phyloP scores from a whole-genome alignment of 2,329 filamentous ascomycete species.

The Tolypocladium ovalisporum region DNA sequence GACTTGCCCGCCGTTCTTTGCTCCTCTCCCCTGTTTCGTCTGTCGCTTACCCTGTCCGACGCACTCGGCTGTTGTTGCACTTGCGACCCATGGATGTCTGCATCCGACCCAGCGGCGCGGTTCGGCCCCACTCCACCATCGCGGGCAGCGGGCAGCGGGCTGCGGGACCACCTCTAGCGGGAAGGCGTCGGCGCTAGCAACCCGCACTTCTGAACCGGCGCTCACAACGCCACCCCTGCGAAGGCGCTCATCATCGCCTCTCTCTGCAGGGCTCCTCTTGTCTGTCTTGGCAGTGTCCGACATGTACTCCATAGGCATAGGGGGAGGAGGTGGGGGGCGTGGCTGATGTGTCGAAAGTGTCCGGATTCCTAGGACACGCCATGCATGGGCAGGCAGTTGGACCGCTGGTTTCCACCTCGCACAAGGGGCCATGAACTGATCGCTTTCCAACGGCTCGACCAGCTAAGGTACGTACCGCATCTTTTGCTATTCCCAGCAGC shows the following conservation, averaged over 20 bases:
- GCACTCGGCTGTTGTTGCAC: not conserved
- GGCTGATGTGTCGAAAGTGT: not conserved
- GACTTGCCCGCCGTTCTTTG: not conserved
- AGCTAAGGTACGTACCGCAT: not conserved
- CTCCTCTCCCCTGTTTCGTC: no score
- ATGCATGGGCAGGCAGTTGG: not conserved
- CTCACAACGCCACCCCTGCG: not conserved
- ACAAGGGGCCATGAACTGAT: not conserved
- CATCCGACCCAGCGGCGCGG: not conserved
- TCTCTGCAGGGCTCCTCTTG: not conserved
- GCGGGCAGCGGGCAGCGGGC: not conserved
- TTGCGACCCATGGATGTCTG: not conserved
- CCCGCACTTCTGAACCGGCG: not conserved
- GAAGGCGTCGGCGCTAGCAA: constrained; percentile 1
- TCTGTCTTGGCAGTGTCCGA: not conserved
- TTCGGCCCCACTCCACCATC: not conserved
- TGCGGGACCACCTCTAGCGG: not conserved
- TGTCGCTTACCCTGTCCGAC: not conserved
- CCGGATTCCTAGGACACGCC: not conserved
- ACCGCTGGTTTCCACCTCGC: not conserved
- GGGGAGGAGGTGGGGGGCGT: no score
- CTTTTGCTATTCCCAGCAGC: not conserved
- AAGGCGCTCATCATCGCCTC: not conserved
- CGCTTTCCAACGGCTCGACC: not conserved
- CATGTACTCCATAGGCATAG: no score